Evolutionary conservation across 2,329 filamentous ascomycete species (phyloP), one percentile per base, ranked within the genome.

Genomic region (Microdochium nivale): DNA sequence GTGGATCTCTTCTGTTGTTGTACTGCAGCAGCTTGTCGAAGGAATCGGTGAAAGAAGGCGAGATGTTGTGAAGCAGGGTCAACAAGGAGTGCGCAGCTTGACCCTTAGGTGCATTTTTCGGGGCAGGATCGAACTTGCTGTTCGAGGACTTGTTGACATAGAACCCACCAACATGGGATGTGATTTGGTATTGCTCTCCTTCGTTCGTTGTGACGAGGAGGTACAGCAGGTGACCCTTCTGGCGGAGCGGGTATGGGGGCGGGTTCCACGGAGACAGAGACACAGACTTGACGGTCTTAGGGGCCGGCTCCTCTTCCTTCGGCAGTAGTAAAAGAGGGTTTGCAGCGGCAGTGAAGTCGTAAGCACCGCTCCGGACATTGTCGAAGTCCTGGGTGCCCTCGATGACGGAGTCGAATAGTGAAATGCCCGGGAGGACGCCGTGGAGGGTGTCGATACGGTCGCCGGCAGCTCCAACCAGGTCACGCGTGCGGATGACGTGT

Each of bases 111-210:
- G 86, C 78, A 33, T 83, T 77, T 56, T 87, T 83, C 7, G 91
- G 91, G 59, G 83, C 85, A 10, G 94, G 94, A 67, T 97, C 94
- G 62, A 99, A 99, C 71, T 94, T 96, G 71, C 81, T 82, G 70
- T 94, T 96, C 51, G 90, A 94, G 27, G 88, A 96, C 70, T 91
- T 96, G 79, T 96, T 99, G 63, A 97, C 87, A 68, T 86, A 99
- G 76, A 99, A 99, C 21, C 94, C 94, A 14, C 90, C 91, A 49
- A 96, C 87, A 62, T 96, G 90, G 14, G 89, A 83, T 10, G 95
- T 99, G 63, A 99, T 87, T 68, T 96, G 90, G 69, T 87, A 85
- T 68, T 95, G 90, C 72, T 99, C 94, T 56, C 91, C 91, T 70
- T 99, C 94, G 60, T 90, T 92, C 52, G 91, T 97, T 16, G 87